Percentiles rank a stretch among this genome's conserved stretches.
Conservation (phyloP, 2,329 filamentous ascomycete genomes). For the Aureobasidium sp. region DNA sequence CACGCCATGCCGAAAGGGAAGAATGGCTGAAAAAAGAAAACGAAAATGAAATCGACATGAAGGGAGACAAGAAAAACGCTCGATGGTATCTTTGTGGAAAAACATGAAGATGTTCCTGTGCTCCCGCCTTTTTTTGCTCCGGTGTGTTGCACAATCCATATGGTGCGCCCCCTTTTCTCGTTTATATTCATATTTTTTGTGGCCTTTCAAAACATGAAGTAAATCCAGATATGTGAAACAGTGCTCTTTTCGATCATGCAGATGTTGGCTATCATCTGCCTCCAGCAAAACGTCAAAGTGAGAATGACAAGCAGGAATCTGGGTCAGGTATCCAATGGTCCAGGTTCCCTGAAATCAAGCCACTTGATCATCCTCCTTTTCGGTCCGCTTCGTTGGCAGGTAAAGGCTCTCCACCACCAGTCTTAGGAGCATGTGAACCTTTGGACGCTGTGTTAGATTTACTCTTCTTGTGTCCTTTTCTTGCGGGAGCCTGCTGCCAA, state of each 20-base stretch:
- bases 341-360: neutral
- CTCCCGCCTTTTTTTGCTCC: neutral
- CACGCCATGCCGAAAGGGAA: slow-evolving; percentile 6
- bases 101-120: slow-evolving; percentile 13
- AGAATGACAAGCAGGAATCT: neutral
- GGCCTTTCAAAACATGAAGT: slow-evolving; percentile 5
- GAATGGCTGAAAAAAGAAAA: slow-evolving; percentile 2
- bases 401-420: slow-evolving; percentile 33
- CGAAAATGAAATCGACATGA: slow-evolving; percentile 10
- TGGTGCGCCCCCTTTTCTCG: slow-evolving; percentile 4
- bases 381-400: slow-evolving; percentile 39
- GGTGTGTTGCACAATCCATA: neutral
- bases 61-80: slow-evolving; percentile 9
- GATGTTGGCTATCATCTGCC: neutral
- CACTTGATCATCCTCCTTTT: slow-evolving; percentile 34
- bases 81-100: slow-evolving; percentile 9
- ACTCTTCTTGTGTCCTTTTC: slow-evolving; percentile 30
- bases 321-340: neutral
- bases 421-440: slow-evolving; percentile 16
- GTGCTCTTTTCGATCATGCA: slow-evolving; percentile 5
- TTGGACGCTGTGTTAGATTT: slow-evolving; percentile 23
- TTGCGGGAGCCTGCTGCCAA: slow-evolving; percentile 25
- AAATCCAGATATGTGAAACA: slow-evolving; percentile 13
- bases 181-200: slow-evolving; percentile 10
- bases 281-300: neutral